A percentile compares a stretch with the other conserved stretches of the same genome.
phyloP scores from a whole-genome alignment of 441 rosid genomes.

The Arabidopsis lyrata region DNA sequence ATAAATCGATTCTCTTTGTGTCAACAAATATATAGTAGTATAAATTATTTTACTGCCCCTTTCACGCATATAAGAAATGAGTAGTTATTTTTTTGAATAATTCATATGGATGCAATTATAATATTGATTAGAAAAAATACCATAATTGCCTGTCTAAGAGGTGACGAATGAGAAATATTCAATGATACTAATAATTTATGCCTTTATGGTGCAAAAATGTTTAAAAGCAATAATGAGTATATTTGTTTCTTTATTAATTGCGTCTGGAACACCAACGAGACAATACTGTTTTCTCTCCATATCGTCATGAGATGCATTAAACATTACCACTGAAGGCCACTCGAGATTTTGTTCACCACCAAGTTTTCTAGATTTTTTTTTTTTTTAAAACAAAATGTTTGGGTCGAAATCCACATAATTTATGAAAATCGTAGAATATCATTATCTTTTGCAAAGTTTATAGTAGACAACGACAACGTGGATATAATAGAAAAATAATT shows the following conservation, averaged over 20 bases:
- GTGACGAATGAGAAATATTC: conserved; percentile 34
- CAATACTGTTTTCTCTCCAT: conserved; percentile 21
- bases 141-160: conserved; percentile 34
- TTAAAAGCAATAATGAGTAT: neutral
- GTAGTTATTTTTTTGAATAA: neutral
- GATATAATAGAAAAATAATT: neutral
- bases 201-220: neutral
- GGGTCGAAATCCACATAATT: neutral
- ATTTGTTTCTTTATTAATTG: neutral
- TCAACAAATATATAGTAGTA: neutral
- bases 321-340: conserved; percentile 31
- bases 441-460: neutral
- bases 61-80: neutral
- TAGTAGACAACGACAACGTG: conserved; percentile 8
- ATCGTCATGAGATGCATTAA: conserved; percentile 4
- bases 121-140: conserved; percentile 11
- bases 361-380: conserved; percentile 2
- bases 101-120: conserved; percentile 18
- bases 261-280: neutral
- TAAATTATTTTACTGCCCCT: neutral
- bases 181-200: conserved; percentile 10
- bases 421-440: conserved; percentile 4
- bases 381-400: neutral
- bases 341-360: conserved; percentile 38
- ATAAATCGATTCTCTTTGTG: neutral